phyloP scores from a whole-genome alignment of 306 rosid genomes.

The Pyrus pyrifolia region DNA sequence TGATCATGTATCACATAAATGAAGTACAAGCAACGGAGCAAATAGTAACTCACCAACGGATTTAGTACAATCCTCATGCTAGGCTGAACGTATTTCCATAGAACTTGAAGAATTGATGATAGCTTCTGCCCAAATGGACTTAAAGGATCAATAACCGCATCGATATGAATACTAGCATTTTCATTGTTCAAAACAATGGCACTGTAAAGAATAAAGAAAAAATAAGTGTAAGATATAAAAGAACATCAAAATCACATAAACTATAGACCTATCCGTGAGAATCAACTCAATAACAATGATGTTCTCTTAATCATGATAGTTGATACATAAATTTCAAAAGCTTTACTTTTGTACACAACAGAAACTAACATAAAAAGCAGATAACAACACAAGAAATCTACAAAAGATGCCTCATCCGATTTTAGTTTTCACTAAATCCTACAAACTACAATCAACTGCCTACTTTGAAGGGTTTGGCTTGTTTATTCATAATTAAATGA shows the following conservation, averaged over 20 bases:
- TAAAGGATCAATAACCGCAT: slow-evolving; percentile 89
- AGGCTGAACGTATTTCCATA: slow-evolving; percentile 79
- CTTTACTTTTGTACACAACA: background rate
- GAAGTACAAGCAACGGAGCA: slow-evolving; percentile 6
- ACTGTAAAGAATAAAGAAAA: slow-evolving; percentile 47
- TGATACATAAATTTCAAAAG: background rate
- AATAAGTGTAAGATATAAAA: slow-evolving; percentile 11
- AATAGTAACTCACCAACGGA: slow-evolving; percentile 69
- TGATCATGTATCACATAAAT: background rate
- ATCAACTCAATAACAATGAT: background rate
- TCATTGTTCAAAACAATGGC: slow-evolving; percentile 67
- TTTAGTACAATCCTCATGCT: slow-evolving; percentile 94
- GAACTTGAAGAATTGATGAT: slow-evolving; percentile 74
- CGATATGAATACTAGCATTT: slow-evolving; percentile 78
- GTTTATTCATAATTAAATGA: background rate
- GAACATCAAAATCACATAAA: slow-evolving; percentile 10
- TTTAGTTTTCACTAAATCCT: background rate
- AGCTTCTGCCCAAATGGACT: slow-evolving; percentile 88
- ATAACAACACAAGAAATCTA: background rate
- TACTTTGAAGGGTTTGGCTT: background rate
- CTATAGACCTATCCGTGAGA: background rate
- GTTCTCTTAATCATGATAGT: background rate
- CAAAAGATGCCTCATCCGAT: background rate
- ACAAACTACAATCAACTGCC: background rate
- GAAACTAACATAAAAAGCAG: background rate